These are phyloP conservation scores for Rutidosis leptorrhynchoides DNA, from an alignment of 129 eudicot genomes.

Conservation along the genomic window DNA sequence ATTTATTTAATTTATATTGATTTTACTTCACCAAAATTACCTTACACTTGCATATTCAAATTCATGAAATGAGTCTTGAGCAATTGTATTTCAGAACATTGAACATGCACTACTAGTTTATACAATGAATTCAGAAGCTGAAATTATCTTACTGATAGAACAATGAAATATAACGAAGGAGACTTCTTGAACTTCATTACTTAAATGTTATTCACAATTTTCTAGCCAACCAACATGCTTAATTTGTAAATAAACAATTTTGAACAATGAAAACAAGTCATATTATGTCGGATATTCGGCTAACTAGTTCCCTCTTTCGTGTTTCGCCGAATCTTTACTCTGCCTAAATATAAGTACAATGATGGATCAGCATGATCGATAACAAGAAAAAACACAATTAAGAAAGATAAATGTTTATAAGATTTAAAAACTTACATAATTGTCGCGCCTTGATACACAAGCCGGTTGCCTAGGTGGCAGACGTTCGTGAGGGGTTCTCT, in stretches of 20 bases:
- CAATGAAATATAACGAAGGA: background rate
- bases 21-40: background rate
- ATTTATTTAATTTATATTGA: too few relatives aligned
- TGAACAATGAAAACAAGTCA: too few relatives aligned
- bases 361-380: background rate
- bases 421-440: background rate
- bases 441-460: background rate
- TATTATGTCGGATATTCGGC: background rate
- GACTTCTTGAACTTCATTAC: background rate
- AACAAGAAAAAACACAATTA: background rate
- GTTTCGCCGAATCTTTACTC: background rate
- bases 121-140: background rate
- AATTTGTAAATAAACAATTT: background rate
- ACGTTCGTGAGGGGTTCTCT: constrained; percentile 10
- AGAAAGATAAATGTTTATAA: background rate
- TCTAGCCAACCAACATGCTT: background rate
- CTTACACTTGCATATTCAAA: background rate
- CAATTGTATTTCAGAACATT: background rate
- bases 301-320: background rate
- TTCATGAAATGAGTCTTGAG: background rate
- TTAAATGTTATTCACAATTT: background rate
- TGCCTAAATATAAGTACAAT: background rate
- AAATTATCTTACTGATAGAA: background rate
- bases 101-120: background rate
- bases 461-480: constrained; percentile 1